Conservation (phyloP, 495 filamentous ascomycete genomes). For the Daldinia childiae region DNA sequence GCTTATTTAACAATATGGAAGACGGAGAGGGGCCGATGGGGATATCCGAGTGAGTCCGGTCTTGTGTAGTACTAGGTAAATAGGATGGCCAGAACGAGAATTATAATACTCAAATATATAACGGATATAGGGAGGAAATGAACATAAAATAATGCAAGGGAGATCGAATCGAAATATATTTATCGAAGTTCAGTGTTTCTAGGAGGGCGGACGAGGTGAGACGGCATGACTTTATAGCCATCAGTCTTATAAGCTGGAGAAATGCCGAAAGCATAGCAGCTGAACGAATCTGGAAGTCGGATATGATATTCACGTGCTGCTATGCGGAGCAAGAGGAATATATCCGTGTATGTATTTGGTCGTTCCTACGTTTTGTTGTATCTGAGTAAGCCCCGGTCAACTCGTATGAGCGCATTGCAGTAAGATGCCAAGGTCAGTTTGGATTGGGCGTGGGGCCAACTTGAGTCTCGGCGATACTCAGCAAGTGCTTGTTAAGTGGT, state of each 20-base stretch:
- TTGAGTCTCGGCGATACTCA: constrained; percentile 21
- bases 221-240: constrained; percentile 28
- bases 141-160: constrained; percentile 1
- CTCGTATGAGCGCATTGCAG: constrained; percentile 34
- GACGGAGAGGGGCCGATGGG: neutral
- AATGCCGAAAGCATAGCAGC: constrained; percentile 14
- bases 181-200: neutral
- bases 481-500: neutral
- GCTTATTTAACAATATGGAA: constrained; percentile 5
- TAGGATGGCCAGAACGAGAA: neutral
- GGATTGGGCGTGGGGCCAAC: constrained; percentile 25
- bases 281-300: constrained; percentile 6
- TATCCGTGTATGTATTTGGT: constrained; percentile 8
- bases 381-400: constrained; percentile 35
- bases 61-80: neutral
- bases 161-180: constrained; percentile 13
- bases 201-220: constrained; percentile 10
- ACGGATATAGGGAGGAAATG: neutral
- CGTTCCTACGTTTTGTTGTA: constrained; percentile 14
- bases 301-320: constrained; percentile 23
- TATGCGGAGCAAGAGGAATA: constrained; percentile 20
- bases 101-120: neutral
- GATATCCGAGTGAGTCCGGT: constrained; percentile 11
- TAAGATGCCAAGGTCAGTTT: constrained; percentile 37
- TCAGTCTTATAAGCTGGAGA: constrained; percentile 2